Base-by-base conservation (phyloP, 2,329 filamentous ascomycete genomes). In the Alternaria gansuensis region DNA sequence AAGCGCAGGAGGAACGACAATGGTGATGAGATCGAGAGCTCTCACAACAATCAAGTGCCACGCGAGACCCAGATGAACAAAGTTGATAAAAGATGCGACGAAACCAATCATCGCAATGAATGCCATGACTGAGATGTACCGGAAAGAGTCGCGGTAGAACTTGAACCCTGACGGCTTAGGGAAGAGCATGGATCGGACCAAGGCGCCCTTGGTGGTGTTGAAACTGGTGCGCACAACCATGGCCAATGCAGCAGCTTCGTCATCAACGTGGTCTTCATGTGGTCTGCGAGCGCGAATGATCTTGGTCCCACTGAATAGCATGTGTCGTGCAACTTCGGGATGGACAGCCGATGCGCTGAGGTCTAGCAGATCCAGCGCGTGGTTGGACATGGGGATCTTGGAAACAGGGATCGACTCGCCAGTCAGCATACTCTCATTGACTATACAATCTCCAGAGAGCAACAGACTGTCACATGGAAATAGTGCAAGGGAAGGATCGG, bases 351-450 rank as follows among this genome's bases (percentile, higher is more conserved):
- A 89, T 5, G 93, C 91, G 53, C 87, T 88, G 13, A 97, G 82
- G 66, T 97, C 88, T 68, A 99, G 85, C 46, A 85, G 80, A 24
- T 84, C 83, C n/a, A 99, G 82, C 1, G 90, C 88, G 61, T 94
- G 88, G 72, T 97, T 89, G 2, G 87, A 92, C 3, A 92, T 88
- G 1, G 95, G 93, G 2, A 88, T 83, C 78, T 99, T 99, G 2
- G 93, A 97, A 1, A 99, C 94, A 2, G 95, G 96, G 4, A 99
- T 93, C 39, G 95, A 98, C 82, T 99, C 95, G 57, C 94, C 87
- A 37, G 95, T 99, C 34, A 99, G 86, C 95, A 99, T 99, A 79
- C 95, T 98, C 79, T 99, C 95, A 72, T 99, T 99, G 65, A 99
- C 93, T 63, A 99, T 98, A 72, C 93, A 97, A 78, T 99, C 96